A percentile compares a stretch with the other conserved stretches of the same genome.
Conservation (phyloP, 345 rosid genomes). For the Moricandia arvensis region DNA sequence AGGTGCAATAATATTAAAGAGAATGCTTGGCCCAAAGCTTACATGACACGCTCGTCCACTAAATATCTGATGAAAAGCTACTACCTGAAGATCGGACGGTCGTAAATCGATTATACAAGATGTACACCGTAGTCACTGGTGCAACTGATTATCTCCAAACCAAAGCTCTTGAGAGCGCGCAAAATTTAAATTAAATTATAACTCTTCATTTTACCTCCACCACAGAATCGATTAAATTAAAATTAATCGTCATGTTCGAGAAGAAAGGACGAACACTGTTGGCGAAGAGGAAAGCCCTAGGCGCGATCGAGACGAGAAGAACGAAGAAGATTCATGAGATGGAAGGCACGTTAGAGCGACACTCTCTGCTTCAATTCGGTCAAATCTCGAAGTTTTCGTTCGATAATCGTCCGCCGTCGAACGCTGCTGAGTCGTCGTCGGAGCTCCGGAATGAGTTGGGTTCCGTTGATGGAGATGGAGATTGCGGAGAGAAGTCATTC, state of each 20-base stretch:
- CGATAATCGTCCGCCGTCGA: constrained; percentile 39
- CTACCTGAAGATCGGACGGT: constrained; percentile 11
- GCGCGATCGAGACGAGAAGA: constrained; percentile 35
- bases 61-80: background rate
- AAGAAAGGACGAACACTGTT: constrained; percentile 35
- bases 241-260: constrained; percentile 19
- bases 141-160: constrained; percentile 6
- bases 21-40: constrained; percentile 17
- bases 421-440: constrained; percentile 21
- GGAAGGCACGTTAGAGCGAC: constrained; percentile 52
- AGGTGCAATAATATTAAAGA: too few relatives aligned
- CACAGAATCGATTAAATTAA: background rate
- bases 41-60: constrained; percentile 33
- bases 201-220: background rate
- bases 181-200: constrained; percentile 23
- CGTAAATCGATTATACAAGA: background rate
- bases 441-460: constrained; percentile 33
- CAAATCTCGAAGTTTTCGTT: constrained; percentile 26
- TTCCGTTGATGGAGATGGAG: constrained; percentile 37
- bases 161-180: constrained; percentile 40
- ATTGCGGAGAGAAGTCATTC: constrained; percentile 56
- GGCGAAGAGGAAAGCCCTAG: constrained; percentile 48
- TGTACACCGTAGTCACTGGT: background rate
- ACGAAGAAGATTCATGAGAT: constrained; percentile 35
- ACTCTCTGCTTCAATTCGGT: constrained; percentile 48